Evolutionary conservation across 2,329 filamentous ascomycete species (phyloP), one percentile per base, ranked within the genome.

Genomic region (Cytospora paraplurivora): DNA sequence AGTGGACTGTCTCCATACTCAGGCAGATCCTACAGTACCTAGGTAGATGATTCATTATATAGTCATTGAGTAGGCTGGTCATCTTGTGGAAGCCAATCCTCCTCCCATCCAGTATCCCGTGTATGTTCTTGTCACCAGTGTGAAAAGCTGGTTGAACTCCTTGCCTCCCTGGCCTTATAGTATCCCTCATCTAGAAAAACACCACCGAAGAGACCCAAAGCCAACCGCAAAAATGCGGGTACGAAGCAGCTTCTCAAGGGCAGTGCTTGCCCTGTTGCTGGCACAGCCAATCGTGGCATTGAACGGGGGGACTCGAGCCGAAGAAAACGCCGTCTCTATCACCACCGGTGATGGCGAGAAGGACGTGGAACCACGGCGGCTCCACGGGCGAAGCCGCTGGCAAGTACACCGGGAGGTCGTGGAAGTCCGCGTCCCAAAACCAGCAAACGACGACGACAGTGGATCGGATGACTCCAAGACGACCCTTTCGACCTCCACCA

Each of bases 401-500:
- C 41, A 41, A 19, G 13, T 34, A 13, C 21, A 50, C 27, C 34
- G 34, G 6, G 52, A 50, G n/a, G 21, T 44, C 17, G 62, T 55
- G 41, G 33, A 49, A 38, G 12, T 57, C 47, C 27, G 27, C 19
- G 7, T 21, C 13, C 19, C 21, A 19, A 17, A 7, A 1, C 19
- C 19, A 19, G 49, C 15, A 12, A 44, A 38, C 27, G 13, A 47
- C 57, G 66, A n/a, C 67, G 68, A 62, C 71, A 44, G 17, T 7
- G 63, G 53, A 56, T 66, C 32, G 54, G 66, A 34, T 63, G 65
- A 21, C 62, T 64, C 17, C 53, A 55, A n/a, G 15, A 58, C 54
- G 3, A 53, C 54, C 7, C 54, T 61, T 27, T 41, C 57, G 8
- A 61, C 57, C 12, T 37, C 33, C 17, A 53, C 41, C 11, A 52